These are phyloP conservation scores for Plasmodium fragile DNA, from an alignment of 169 alveolate species.

Conservation along the genomic window DNA sequence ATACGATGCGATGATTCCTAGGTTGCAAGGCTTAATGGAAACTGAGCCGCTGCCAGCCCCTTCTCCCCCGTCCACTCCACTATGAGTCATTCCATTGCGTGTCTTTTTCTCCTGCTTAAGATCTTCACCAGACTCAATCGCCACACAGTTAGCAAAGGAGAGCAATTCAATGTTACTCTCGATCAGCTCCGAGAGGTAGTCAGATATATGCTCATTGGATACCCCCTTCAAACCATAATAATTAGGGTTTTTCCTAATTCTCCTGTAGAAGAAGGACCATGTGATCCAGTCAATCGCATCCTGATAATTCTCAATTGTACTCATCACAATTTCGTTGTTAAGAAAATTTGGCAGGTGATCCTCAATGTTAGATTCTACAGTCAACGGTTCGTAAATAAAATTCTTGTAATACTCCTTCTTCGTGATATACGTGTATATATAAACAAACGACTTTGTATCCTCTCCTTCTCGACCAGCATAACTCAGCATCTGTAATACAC, in stretches of 20 bases:
- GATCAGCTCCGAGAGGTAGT: constrained; percentile 95
- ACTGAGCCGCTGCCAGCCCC: background rate
- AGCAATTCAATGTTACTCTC: constrained; percentile 94
- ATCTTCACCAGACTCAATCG: constrained; percentile 90
- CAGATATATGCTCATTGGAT: constrained; percentile 94
- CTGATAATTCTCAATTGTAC: constrained; percentile 95
- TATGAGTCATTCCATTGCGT: constrained; percentile 15
- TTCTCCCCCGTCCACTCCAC: constrained; percentile 71
- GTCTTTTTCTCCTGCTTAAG: constrained; percentile 47
- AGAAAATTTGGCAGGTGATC: constrained; percentile 95
- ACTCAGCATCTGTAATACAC: constrained; percentile 95
- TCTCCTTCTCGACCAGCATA: constrained; percentile 86
- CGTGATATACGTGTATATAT: constrained; percentile 90
- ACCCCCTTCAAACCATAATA: constrained; percentile 97
- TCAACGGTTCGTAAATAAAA: constrained; percentile 97
- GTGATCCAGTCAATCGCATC: constrained; percentile 99
- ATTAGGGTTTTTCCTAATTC: constrained; percentile 98
- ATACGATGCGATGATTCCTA: constrained; percentile 79
- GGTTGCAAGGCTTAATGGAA: constrained; percentile 90
- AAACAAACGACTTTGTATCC: constrained; percentile 71
- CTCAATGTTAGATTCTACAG: constrained; percentile 98
- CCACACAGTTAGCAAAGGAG: constrained; percentile 94
- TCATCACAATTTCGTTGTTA: constrained; percentile 98
- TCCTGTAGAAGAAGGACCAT: constrained; percentile 99
- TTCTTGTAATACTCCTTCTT: constrained; percentile 96